These are phyloP conservation scores for Tetrapisispora phaffii DNA, from an alignment of 805 yeast genomes.

Conservation along the genomic window DNA sequence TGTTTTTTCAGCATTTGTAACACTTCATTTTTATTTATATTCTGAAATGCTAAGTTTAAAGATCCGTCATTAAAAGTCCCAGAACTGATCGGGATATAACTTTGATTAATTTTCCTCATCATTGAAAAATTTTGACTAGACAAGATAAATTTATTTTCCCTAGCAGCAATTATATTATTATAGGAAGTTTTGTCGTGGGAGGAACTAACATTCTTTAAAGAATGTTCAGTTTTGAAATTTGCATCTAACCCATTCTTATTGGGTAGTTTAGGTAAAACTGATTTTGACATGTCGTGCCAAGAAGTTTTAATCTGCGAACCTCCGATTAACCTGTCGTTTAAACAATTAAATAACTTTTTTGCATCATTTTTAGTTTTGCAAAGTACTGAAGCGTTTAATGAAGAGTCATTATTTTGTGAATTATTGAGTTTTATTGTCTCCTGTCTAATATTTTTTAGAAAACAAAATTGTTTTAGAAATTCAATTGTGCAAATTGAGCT, in stretches of 20 bases:
- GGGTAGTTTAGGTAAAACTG: background rate
- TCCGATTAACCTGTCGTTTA: slow-evolving; percentile 23
- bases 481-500: slow-evolving; percentile 23
- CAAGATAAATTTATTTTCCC: background rate
- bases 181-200: background rate
- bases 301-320: slow-evolving; percentile 20
- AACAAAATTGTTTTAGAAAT: slow-evolving; percentile 20
- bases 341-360: slow-evolving; percentile 10
- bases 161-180: background rate
- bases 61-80: background rate
- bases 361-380: slow-evolving; percentile 19
- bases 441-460: slow-evolving; percentile 18
- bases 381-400: slow-evolving; percentile 20
- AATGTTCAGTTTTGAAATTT: background rate
- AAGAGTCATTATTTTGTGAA: slow-evolving; percentile 11
- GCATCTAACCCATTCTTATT: background rate
- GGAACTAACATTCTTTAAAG: background rate
- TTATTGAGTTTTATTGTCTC: slow-evolving; percentile 11
- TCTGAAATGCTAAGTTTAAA: background rate
- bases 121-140: background rate
- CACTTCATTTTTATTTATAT: background rate
- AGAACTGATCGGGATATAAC: background rate
- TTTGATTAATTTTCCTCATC: background rate
- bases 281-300: slow-evolving; percentile 9
- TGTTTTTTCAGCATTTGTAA: slow-evolving; percentile 20